These are phyloP conservation scores for Magnusiomyces suaveolens DNA, from an alignment of 1,139 yeast species.

Conservation along the genomic window DNA sequence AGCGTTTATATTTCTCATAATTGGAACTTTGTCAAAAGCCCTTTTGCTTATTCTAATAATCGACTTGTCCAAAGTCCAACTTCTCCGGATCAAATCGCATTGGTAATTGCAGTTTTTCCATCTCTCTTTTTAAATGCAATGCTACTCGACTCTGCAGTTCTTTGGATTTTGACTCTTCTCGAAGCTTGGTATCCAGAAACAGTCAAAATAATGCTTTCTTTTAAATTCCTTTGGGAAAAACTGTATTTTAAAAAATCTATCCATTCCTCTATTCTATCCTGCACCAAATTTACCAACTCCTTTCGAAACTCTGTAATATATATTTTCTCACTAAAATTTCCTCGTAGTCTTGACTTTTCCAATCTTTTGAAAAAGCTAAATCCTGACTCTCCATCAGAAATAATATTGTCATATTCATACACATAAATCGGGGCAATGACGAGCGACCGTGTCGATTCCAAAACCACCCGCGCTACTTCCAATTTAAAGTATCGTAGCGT, in stretches of 20 bases:
- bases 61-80: slow-evolving; percentile 53
- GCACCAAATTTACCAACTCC: slow-evolving; percentile 58
- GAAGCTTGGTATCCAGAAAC: slow-evolving; percentile 54
- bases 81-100: slow-evolving; percentile 37
- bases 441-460: slow-evolving; percentile 79
- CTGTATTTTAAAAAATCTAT: too few species aligned
- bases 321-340: slow-evolving; percentile 65
- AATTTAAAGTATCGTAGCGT: slow-evolving; percentile 93
- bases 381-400: slow-evolving; percentile 55
- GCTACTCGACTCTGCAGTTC: slow-evolving; percentile 62
- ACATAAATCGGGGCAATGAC: slow-evolving; percentile 82
- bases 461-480: slow-evolving; percentile 78
- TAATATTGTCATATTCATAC: slow-evolving; percentile 76
- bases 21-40: slow-evolving; percentile 15
- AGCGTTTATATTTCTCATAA: slow-evolving; percentile 13
- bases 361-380: slow-evolving; percentile 40
- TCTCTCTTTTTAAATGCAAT: slow-evolving; percentile 52
- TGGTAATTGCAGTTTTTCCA: slow-evolving; percentile 47
- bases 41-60: slow-evolving; percentile 48
- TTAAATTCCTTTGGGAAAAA: too few species aligned
- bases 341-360: slow-evolving; percentile 51
- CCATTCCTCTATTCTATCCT: neutral
- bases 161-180: slow-evolving; percentile 53
- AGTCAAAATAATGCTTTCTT: too few species aligned
- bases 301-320: slow-evolving; percentile 51